These are phyloP conservation scores for Acmispon strigosus DNA, from an alignment of 306 rosid species.

Conservation along the genomic window DNA sequence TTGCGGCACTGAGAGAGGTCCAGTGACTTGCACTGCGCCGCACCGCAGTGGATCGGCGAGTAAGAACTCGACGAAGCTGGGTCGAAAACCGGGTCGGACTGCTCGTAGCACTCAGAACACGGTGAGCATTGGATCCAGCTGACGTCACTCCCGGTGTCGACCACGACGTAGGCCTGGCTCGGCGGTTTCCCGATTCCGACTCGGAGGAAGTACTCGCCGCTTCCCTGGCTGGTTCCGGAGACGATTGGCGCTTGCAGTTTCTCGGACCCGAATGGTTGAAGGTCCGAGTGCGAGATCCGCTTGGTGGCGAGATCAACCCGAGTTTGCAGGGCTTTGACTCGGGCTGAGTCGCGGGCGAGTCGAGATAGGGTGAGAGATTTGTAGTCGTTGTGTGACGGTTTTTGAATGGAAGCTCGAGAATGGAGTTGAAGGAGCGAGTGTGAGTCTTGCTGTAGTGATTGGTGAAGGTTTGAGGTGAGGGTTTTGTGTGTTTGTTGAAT, in stretches of 20 bases:
- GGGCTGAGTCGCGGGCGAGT: conserved; percentile 75
- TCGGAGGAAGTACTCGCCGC: conserved; percentile 92
- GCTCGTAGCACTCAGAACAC: conserved; percentile 80
- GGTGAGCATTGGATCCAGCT: conserved; percentile 95
- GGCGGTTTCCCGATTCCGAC: conserved; percentile 81
- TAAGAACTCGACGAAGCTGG: conserved; percentile 59
- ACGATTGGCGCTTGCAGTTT: conserved; percentile 45
- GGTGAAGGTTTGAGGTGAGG: conserved; percentile 5
- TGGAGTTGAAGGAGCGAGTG: conserved; percentile 31
- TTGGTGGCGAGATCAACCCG: conserved; percentile 42
- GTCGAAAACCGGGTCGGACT: conserved; percentile 75
- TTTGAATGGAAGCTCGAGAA: conserved; percentile 49
- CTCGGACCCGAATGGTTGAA: conserved; percentile 20
- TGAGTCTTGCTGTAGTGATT: neutral
- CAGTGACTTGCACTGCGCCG: conserved; percentile 56
- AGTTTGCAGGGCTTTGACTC: conserved; percentile 50
- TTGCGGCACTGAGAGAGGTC: conserved; percentile 74
- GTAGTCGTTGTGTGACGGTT: conserved; percentile 34
- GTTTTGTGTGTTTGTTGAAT: conserved; percentile 20
- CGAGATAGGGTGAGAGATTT: conserved; percentile 45
- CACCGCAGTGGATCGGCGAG: conserved; percentile 45
- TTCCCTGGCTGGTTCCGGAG: conserved; percentile 87
- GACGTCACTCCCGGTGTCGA: conserved; percentile 98
- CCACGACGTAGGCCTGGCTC: conserved; percentile 56
- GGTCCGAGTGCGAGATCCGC: conserved; percentile 37